Conservation (phyloP, 495 filamentous ascomycete genomes). For the Lophiotrema nucula region DNA sequence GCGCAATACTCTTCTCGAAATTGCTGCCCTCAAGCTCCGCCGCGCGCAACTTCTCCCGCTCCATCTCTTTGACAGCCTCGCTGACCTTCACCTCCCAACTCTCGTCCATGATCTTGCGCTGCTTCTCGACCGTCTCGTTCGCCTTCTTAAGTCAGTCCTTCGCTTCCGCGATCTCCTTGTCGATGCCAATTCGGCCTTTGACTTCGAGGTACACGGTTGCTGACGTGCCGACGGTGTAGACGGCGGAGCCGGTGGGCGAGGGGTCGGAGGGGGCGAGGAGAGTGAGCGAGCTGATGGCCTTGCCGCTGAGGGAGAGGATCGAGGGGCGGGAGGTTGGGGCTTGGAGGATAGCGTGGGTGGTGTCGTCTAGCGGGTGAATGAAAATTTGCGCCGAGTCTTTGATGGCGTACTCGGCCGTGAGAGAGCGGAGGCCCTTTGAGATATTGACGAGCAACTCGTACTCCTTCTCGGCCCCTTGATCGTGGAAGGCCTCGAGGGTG, state of each 20-base stretch:
- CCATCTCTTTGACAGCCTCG: conserved; percentile 39
- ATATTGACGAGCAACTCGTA: conserved; percentile 51
- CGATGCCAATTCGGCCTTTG: conserved; percentile 62
- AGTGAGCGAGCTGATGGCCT: conserved; percentile 37
- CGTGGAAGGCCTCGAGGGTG: conserved; percentile 42
- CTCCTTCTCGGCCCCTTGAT: conserved; percentile 45
- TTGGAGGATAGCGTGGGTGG: conserved; percentile 31
- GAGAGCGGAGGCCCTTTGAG: conserved; percentile 48
- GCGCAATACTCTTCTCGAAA: conserved; percentile 43
- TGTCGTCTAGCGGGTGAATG: conserved; percentile 39
- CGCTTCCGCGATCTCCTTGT: conserved; percentile 44
- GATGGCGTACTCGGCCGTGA: conserved; percentile 51
- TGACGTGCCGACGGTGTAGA: conserved; percentile 62
- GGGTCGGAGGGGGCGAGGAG: conserved; percentile 53
- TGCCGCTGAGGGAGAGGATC: conserved; percentile 44
- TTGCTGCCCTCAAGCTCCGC: conserved; percentile 39
- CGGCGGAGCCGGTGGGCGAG: conserved; percentile 68
- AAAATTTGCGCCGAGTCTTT: conserved; percentile 51
- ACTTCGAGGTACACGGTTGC: conserved; percentile 71
- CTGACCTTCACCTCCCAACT: conserved; percentile 42
- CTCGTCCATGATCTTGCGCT: conserved; percentile 39
- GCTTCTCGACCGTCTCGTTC: conserved; percentile 40
- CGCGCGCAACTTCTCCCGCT: conserved; percentile 43
- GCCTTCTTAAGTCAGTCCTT: conserved; percentile 42
- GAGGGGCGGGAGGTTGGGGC: conserved; percentile 36